Conservation (phyloP, 23 red algal genomes). For the Gracilaria gracilis region DNA sequence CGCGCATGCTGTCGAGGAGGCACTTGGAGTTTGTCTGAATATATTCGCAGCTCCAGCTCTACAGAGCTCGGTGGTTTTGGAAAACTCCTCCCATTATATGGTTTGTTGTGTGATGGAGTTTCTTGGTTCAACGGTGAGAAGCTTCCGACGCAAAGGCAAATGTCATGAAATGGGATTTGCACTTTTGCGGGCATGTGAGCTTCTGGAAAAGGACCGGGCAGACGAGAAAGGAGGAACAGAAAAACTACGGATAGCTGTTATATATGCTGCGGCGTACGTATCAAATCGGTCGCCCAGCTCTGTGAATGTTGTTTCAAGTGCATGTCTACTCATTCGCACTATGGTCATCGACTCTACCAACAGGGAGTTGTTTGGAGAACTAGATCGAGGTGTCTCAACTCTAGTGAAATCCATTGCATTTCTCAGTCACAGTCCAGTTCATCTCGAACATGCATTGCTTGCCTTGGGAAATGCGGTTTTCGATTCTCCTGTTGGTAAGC, state of each 20-base stretch:
- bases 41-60: neutral
- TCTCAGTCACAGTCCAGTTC: conserved; percentile 28
- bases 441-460: conserved; percentile 48
- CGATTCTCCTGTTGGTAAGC: conserved; percentile 14
- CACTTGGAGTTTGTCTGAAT: conserved; percentile 33
- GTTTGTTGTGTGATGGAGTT: neutral
- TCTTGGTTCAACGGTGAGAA: neutral
- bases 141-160: neutral
- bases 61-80: neutral
- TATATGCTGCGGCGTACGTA: conserved; percentile 14
- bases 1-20: conserved; percentile 13
- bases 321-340: conserved; percentile 25
- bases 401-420: conserved; percentile 26
- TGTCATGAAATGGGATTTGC: conserved; percentile 25
- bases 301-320: conserved; percentile 6
- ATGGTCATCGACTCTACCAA: conserved; percentile 13
- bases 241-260: neutral
- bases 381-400: neutral
- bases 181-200: neutral
- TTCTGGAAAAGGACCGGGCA: neutral
- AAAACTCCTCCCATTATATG: neutral
- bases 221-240: neutral
- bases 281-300: conserved; percentile 13
- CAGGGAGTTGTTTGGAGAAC: conserved; percentile 3
- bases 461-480: conserved; percentile 63